Evolutionary conservation across 2,329 filamentous ascomycete genomes (phyloP).

Genomic region (Nothophaeocryptopus gaeumannii): DNA sequence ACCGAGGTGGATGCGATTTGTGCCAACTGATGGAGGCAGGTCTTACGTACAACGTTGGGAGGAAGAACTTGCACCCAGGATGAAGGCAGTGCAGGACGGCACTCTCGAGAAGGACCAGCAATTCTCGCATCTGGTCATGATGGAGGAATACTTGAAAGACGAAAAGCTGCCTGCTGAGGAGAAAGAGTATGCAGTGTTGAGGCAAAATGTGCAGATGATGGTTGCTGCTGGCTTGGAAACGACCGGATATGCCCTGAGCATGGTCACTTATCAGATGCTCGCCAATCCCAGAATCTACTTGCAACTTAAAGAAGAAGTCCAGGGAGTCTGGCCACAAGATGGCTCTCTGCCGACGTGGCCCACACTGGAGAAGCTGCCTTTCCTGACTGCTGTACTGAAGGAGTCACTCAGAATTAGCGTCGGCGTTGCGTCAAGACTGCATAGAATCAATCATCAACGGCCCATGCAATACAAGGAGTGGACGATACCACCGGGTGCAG

Average conservation of each 20-base stretch:
- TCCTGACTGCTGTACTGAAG: constrained; percentile 21
- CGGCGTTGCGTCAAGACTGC: constrained; percentile 22
- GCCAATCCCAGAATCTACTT: neutral
- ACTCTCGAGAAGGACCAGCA: too few relatives aligned
- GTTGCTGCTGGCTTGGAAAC: constrained; percentile 22
- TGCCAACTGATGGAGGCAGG: too few relatives aligned
- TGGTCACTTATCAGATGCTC: constrained; percentile 12
- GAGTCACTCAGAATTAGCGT: constrained; percentile 26
- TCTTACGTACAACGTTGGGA: too few relatives aligned
- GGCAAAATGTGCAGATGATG: constrained; percentile 20
- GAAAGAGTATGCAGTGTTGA: constrained; percentile 11
- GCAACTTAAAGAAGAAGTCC: constrained; percentile 10
- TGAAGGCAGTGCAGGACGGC: too few relatives aligned
- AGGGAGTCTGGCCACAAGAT: constrained; percentile 1
- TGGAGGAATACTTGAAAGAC: constrained; percentile 4
- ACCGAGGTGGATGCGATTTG: too few relatives aligned
- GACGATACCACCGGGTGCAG: constrained; percentile 21
- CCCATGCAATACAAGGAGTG: constrained; percentile 21
- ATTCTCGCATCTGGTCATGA: constrained; percentile 6
- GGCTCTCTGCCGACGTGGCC: neutral
- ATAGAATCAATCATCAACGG: constrained; percentile 22
- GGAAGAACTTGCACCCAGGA: too few relatives aligned
- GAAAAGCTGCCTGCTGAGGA: constrained; percentile 17
- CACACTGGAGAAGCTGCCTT: constrained; percentile 21
- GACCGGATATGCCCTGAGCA: constrained; percentile 14